phyloP scores from a whole-genome alignment of 2,329 filamentous ascomycete genomes.

The Pseudogymnoascus sp. region DNA sequence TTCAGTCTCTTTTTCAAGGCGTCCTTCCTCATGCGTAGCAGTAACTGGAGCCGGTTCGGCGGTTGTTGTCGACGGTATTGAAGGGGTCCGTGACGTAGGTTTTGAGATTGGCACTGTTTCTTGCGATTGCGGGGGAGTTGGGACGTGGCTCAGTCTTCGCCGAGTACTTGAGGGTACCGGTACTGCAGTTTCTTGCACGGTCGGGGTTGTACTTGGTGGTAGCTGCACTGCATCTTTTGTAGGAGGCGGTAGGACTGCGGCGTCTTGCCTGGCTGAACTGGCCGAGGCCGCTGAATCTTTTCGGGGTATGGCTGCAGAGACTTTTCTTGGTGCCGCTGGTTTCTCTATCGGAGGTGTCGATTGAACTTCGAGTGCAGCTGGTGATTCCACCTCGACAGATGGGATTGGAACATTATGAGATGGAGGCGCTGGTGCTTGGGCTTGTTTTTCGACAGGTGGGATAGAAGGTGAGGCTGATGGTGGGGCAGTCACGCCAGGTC shows the following conservation, averaged over 20 bases:
- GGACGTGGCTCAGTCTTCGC: background rate
- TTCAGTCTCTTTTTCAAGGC: background rate
- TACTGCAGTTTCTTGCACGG: background rate
- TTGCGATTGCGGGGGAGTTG: background rate
- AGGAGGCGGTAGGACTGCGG: background rate
- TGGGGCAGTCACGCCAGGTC: conserved; percentile 34
- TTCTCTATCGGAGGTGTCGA: conserved; percentile 26
- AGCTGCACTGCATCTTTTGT: background rate
- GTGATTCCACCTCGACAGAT: background rate
- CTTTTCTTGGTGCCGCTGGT: background rate
- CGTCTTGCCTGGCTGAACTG: background rate
- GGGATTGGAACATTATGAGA: background rate
- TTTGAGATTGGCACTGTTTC: background rate
- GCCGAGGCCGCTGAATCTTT: background rate
- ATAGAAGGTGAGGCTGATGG: conserved; percentile 32
- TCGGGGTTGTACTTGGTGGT: background rate
- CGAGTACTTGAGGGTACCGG: background rate
- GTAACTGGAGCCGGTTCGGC: background rate
- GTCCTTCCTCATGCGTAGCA: background rate
- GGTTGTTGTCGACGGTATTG: background rate
- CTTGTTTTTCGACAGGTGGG: conserved; percentile 33
- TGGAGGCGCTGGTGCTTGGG: conserved; percentile 23
- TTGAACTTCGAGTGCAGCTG: conserved; percentile 28
- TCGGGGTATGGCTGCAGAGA: background rate
- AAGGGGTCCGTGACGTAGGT: background rate